Evolutionary conservation across 805 yeast genomes (phyloP).

Genomic region (Candida insectalens): DNA sequence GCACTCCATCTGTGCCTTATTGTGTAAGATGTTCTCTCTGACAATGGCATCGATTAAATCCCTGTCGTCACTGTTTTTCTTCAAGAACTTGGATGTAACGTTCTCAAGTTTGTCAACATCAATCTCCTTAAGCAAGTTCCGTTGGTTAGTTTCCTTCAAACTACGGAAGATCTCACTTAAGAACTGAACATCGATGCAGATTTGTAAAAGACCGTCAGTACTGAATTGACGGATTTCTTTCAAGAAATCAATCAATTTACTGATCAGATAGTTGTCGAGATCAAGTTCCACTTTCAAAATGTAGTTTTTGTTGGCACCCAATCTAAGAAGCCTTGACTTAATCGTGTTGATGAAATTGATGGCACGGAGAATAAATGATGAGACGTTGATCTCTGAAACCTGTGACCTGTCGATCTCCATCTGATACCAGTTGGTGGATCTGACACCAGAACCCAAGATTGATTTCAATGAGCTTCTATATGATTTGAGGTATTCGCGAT

Average conservation of each 20-base stretch:
- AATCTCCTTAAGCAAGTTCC: slow-evolving; percentile 7
- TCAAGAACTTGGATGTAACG: slow-evolving; percentile 12
- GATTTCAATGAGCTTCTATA: slow-evolving; percentile 33
- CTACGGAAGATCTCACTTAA: slow-evolving; percentile 13
- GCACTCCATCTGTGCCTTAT: slow-evolving; percentile 20
- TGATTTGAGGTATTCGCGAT: slow-evolving; percentile 41
- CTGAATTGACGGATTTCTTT: slow-evolving; percentile 16
- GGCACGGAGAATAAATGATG: slow-evolving; percentile 14
- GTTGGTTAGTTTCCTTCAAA: slow-evolving; percentile 12
- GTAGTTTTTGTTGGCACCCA: slow-evolving; percentile 12
- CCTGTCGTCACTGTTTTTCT: slow-evolving; percentile 11
- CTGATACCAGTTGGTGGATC: slow-evolving; percentile 31
- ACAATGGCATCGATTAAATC: slow-evolving; percentile 11
- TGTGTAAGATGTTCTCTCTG: slow-evolving; percentile 10
- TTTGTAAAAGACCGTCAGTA: slow-evolving; percentile 15
- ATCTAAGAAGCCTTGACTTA: slow-evolving; percentile 16
- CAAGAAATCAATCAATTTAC: slow-evolving; percentile 13
- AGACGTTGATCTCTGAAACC: slow-evolving; percentile 9
- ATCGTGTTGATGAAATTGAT: slow-evolving; percentile 17
- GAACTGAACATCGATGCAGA: slow-evolving; percentile 16
- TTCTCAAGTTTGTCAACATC: slow-evolving; percentile 12
- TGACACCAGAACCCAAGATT: slow-evolving; percentile 31
- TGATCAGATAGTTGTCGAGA: slow-evolving; percentile 13
- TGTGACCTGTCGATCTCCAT: slow-evolving; percentile 3
- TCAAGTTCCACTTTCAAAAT: slow-evolving; percentile 14